These are phyloP conservation scores for Ceratobasidium sp. DNA, from an alignment of 1,284 basidiomycete species.

Conservation along the genomic window DNA sequence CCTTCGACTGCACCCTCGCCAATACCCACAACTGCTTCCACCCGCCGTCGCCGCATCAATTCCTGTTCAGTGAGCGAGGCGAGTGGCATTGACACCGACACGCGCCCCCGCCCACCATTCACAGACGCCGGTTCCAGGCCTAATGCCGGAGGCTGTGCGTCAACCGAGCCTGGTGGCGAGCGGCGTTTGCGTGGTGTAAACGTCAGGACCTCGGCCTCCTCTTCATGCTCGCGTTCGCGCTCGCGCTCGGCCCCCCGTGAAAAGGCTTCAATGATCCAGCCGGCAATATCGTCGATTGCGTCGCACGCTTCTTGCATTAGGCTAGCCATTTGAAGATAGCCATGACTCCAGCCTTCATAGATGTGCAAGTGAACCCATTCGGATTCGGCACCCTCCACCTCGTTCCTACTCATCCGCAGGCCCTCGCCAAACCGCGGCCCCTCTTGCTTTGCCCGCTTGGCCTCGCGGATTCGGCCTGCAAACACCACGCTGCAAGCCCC, in stretches of 20 bases:
- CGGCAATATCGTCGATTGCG: constrained; percentile 87
- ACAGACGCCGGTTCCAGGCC: constrained; percentile 44
- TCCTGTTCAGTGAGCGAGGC: constrained; percentile 77
- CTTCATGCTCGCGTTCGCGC: constrained; percentile 42
- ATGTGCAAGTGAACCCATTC: constrained; percentile 96
- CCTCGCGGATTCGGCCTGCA: constrained; percentile 89
- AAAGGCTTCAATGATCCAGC: constrained; percentile 89
- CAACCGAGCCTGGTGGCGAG: constrained; percentile 39
- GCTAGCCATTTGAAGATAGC: constrained; percentile 91
- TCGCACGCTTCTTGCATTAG: constrained; percentile 83
- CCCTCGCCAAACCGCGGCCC: constrained; percentile 53
- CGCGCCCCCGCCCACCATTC: constrained; percentile 52
- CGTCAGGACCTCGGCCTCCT: constrained; percentile 58
- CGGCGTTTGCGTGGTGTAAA: constrained; percentile 67
- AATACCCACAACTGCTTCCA: constrained; percentile 56
- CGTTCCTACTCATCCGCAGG: constrained; percentile 59
- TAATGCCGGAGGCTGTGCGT: constrained; percentile 30
- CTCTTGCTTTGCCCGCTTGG: constrained; percentile 64
- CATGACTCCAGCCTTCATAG: constrained; percentile 91
- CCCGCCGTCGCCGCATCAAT: constrained; percentile 74
- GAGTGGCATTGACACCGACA: constrained; percentile 52
- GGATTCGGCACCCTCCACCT: constrained; percentile 73
- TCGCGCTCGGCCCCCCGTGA: constrained; percentile 49
- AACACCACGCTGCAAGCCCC: constrained; percentile 71
- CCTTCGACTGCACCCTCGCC: constrained; percentile 47